phyloP scores from a whole-genome alignment of 495 filamentous ascomycete species.

The Apiosordaria backusii region DNA sequence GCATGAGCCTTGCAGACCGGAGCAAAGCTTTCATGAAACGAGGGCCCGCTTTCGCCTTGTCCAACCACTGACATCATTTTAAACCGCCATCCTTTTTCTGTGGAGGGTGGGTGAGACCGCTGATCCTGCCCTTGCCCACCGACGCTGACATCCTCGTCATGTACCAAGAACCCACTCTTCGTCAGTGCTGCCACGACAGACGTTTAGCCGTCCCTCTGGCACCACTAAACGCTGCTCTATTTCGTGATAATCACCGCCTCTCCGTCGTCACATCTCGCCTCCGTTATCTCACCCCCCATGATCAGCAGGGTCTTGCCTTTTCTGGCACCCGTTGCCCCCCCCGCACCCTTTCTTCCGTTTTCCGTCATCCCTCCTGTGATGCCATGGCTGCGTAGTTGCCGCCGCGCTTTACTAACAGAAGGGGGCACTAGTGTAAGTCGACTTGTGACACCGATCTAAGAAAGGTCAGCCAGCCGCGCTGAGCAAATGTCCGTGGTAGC shows the following conservation, averaged over 20 bases:
- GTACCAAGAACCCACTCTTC: neutral
- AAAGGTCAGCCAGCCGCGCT: neutral
- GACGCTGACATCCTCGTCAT: neutral
- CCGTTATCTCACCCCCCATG: slow-evolving; percentile 15
- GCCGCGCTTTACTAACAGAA: neutral
- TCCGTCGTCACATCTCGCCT: slow-evolving; percentile 15
- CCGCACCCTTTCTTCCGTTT: neutral
- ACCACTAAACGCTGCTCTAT: neutral
- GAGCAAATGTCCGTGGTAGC: neutral
- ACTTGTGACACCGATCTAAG: neutral
- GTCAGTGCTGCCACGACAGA: neutral
- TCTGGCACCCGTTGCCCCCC: neutral
- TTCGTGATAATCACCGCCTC: neutral
- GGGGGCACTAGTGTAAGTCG: neutral
- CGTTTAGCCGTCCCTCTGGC: neutral
- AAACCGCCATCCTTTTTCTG: slow-evolving; percentile 11
- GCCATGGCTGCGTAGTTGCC: slow-evolving; percentile 3
- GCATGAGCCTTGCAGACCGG: slow-evolving; percentile 7
- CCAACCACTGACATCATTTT: slow-evolving; percentile 34
- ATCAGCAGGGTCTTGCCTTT: slow-evolving; percentile 42
- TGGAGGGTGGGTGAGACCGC: slow-evolving; percentile 10
- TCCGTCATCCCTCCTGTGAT: slow-evolving; percentile 14
- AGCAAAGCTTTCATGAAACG: slow-evolving; percentile 11
- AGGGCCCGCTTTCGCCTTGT: slow-evolving; percentile 8
- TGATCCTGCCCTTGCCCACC: slow-evolving; percentile 7